Percentiles rank a stretch among this genome's conserved stretches.
Conservation (phyloP, 208 protist genomes). For the Trypanosoma lewisi region DNA sequence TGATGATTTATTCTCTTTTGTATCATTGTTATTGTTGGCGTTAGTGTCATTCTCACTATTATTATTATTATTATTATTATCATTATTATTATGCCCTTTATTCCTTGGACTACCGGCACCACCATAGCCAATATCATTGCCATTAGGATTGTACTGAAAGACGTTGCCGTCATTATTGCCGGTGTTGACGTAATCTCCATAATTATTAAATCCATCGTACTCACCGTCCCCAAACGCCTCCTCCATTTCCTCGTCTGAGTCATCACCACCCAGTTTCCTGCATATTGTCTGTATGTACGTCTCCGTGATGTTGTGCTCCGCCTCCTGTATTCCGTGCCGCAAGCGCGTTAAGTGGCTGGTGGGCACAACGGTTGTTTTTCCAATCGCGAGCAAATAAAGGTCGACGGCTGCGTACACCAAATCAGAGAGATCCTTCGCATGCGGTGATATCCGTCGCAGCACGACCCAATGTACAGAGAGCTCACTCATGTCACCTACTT, state of each 20-base stretch:
- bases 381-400: conserved; percentile 77
- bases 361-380: conserved; percentile 74
- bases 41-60: too few species aligned
- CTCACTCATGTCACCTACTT: conserved; percentile 46
- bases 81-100: too few species aligned
- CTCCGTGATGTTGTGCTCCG: conserved; percentile 69
- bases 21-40: too few species aligned
- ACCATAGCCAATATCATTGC: too few species aligned
- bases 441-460: conserved; percentile 79
- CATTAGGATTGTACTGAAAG: too few species aligned
- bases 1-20: too few species aligned
- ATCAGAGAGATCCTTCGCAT: conserved; percentile 79
- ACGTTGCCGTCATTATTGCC: not conserved
- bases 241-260: conserved; percentile 31
- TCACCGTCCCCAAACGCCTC: conserved; percentile 4
- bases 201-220: not conserved
- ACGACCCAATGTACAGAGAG: conserved; percentile 90
- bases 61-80: too few species aligned
- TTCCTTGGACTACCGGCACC: not conserved
- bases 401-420: conserved; percentile 81
- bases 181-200: not conserved
- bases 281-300: conserved; percentile 84
- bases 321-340: conserved; percentile 74
- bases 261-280: conserved; percentile 61
- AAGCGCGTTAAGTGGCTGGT: conserved; percentile 77